A percentile compares a stretch with the other conserved stretches of the same genome.
These are phyloP conservation scores for Komagataella populi DNA, from an alignment of 805 yeast genomes.

Conservation along the genomic window DNA sequence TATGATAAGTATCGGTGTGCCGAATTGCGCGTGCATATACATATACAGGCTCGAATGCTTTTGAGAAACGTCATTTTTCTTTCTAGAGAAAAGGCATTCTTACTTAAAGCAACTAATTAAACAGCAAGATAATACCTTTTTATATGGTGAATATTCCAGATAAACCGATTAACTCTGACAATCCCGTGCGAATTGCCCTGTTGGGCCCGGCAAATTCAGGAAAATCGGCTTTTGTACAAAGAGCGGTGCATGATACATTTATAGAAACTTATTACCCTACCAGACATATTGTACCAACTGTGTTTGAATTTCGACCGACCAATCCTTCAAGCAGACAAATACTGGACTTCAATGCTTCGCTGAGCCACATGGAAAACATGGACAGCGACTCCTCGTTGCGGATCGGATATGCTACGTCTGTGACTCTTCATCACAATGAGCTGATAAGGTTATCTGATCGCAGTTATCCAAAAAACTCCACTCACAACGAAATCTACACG, in stretches of 20 bases:
- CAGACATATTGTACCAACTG: slow-evolving; percentile 37
- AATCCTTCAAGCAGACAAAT: slow-evolving; percentile 23
- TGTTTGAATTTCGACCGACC: slow-evolving; percentile 39
- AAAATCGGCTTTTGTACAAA: slow-evolving; percentile 42
- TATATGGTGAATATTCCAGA: background rate
- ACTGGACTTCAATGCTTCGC: slow-evolving; percentile 31
- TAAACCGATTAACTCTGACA: background rate
- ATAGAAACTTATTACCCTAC: slow-evolving; percentile 72
- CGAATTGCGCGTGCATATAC: background rate
- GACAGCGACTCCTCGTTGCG: slow-evolving; percentile 9
- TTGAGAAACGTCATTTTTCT: too few species aligned
- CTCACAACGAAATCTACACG: background rate
- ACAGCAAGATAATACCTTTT: background rate
- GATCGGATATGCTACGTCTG: slow-evolving; percentile 16
- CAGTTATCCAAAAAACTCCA: slow-evolving; percentile 1
- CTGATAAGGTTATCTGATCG: slow-evolving; percentile 11
- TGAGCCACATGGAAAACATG: slow-evolving; percentile 12
- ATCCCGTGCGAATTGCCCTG: slow-evolving; percentile 44
- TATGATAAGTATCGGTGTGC: background rate
- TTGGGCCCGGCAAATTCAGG: slow-evolving; percentile 49
- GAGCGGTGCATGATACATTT: slow-evolving; percentile 31
- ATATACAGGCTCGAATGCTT: background rate
- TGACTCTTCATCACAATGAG: slow-evolving; percentile 8
- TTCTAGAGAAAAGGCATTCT: background rate
- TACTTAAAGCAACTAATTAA: background rate